Percentiles rank a stretch among this genome's conserved stretches.
These are phyloP conservation scores for Solanum hybrid DNA, from an alignment of 305 asterid genomes.

Conservation along the genomic window DNA sequence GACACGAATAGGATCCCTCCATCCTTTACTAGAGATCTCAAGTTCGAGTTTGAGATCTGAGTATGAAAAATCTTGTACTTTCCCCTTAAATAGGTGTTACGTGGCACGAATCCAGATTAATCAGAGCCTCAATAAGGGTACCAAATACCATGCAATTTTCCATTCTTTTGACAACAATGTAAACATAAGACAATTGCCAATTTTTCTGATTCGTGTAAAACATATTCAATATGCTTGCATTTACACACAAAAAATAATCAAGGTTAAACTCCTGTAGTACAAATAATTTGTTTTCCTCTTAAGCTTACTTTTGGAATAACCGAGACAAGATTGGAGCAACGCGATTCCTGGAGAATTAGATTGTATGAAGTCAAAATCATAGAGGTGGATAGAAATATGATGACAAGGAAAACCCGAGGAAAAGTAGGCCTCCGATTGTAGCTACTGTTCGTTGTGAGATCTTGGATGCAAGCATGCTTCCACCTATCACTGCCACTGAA, in stretches of 20 bases:
- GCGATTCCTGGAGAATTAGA: not conserved
- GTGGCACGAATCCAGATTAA: not conserved
- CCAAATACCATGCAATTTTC: not conserved
- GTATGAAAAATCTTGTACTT: not conserved
- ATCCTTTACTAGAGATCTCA: not conserved
- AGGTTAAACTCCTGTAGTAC: not conserved
- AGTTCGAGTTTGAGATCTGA: not conserved
- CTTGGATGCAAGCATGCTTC: constrained; percentile 92
- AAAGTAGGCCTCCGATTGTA: constrained; percentile 76
- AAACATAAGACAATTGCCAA: not conserved
- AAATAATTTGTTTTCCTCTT: not conserved
- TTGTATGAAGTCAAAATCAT: constrained; percentile 31
- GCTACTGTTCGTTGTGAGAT: constrained; percentile 96
- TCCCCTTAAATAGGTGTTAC: not conserved
- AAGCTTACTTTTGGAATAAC: not conserved
- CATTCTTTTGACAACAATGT: not conserved
- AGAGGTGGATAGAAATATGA: constrained; percentile 92
- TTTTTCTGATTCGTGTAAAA: not conserved
- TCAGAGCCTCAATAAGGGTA: not conserved
- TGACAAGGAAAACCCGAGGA: constrained; percentile 82
- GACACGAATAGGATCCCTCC: not conserved
- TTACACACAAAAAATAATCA: not conserved
- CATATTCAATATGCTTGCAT: not conserved
- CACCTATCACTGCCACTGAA: constrained; percentile 85
- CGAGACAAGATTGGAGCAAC: not conserved